These are phyloP conservation scores for Huiozyma sinensis DNA, from an alignment of 805 yeast species.

Conservation along the genomic window DNA sequence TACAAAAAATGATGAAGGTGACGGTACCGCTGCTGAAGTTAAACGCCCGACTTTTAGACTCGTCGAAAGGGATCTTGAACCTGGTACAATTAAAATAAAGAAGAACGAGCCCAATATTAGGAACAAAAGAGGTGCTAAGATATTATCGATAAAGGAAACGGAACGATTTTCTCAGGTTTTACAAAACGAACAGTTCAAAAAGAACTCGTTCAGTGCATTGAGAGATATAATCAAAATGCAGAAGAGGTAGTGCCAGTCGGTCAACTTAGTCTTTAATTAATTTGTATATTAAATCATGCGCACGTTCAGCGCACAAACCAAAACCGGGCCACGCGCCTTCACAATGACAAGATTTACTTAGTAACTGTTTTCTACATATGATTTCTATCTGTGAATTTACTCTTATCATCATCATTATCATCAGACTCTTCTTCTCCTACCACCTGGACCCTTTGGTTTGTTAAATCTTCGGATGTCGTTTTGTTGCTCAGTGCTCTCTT, in stretches of 20 bases:
- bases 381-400: not conserved
- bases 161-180: constrained; percentile 49
- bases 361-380: not conserved
- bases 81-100: constrained; percentile 16
- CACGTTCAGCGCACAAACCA: no score
- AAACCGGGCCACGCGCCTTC: not conserved
- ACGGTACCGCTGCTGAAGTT: constrained; percentile 6
- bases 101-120: constrained; percentile 43
- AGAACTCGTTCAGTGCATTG: constrained; percentile 55
- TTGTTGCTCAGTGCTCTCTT: constrained; percentile 10
- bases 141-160: constrained; percentile 47
- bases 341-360: not conserved
- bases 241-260: constrained; percentile 5
- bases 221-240: constrained; percentile 43
- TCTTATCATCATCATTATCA: no score
- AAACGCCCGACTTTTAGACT: constrained; percentile 2
- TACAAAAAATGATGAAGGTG: constrained; percentile 8
- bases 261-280: not conserved
- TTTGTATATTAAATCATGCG: no score
- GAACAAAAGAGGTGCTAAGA: constrained; percentile 42
- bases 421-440: constrained; percentile 26
- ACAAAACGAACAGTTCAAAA: constrained; percentile 42
- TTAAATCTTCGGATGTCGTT: constrained; percentile 28
- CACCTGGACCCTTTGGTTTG: constrained; percentile 67
- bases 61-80: constrained; percentile 5